Evolutionary conservation across 805 yeast species (phyloP).

Genomic region (Priceomyces castillae): DNA sequence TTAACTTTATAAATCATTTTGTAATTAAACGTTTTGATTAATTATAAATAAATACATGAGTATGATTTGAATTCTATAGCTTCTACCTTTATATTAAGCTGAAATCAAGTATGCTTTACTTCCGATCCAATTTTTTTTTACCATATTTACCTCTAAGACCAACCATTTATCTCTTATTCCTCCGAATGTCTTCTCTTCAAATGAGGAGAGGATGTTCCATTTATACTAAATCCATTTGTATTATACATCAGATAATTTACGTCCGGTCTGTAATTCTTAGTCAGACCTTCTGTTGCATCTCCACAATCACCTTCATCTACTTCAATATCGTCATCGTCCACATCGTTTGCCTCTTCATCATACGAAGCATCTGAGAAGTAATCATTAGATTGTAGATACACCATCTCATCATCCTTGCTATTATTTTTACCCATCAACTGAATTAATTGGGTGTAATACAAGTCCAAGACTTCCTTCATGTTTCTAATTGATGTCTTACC

Average conservation of each 20-base stretch:
- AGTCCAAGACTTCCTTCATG: conserved; percentile 37
- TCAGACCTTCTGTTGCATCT: background rate
- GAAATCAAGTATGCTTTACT: background rate
- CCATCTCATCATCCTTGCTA: conserved; percentile 11
- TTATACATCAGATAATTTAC: conserved; percentile 6
- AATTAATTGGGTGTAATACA: conserved; percentile 40
- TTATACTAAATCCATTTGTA: conserved; percentile 20
- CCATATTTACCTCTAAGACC: background rate
- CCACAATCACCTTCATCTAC: conserved; percentile 9
- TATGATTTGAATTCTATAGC: too few species aligned
- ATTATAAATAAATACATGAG: too few species aligned
- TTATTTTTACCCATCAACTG: conserved; percentile 39
- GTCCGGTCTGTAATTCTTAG: conserved; percentile 2
- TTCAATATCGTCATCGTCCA: conserved; percentile 10
- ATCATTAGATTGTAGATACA: conserved; percentile 7
- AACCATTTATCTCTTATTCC: background rate
- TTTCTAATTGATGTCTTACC: conserved; percentile 24
- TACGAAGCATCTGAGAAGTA: conserved; percentile 6
- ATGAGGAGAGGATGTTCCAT: conserved; percentile 30
- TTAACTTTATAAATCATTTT: background rate
- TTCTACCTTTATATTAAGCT: background rate
- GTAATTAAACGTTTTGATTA: background rate
- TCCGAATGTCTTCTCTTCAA: conserved; percentile 7
- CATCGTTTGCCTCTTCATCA: conserved; percentile 6
- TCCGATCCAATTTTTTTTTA: background rate